phyloP scores from a whole-genome alignment of 2,329 filamentous ascomycete genomes.

The Lasiodiplodia sp. region DNA sequence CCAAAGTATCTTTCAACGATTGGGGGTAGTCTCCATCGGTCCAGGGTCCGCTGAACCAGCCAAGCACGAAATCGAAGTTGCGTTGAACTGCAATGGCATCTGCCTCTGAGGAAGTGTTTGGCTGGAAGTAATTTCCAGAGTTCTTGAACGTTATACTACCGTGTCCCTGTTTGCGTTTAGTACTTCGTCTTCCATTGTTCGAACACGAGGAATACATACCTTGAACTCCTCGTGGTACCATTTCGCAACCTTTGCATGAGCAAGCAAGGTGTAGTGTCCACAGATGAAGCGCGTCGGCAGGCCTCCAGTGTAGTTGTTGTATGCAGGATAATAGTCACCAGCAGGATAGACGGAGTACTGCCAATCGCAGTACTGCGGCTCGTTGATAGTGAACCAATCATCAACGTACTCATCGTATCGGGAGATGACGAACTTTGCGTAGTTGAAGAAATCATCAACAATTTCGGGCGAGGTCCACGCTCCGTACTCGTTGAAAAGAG shows the following conservation, averaged over 20 bases:
- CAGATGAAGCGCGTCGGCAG: constrained; percentile 52
- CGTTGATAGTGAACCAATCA: constrained; percentile 52
- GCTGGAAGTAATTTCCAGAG: constrained; percentile 51
- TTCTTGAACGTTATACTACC: constrained; percentile 55
- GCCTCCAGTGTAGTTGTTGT: constrained; percentile 51
- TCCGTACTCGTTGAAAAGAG: constrained; percentile 52
- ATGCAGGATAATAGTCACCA: constrained; percentile 55
- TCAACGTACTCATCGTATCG: constrained; percentile 51
- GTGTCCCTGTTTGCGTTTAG: not conserved
- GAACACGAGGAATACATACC: constrained; percentile 35
- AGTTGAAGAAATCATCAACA: constrained; percentile 52
- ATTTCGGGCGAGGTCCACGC: constrained; percentile 50
- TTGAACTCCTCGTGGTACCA: constrained; percentile 57
- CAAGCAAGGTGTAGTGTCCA: constrained; percentile 53
- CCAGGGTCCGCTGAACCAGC: constrained; percentile 58
- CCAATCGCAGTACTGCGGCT: constrained; percentile 58
- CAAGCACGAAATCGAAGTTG: constrained; percentile 52
- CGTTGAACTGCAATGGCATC: constrained; percentile 48
- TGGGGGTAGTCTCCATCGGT: constrained; percentile 53
- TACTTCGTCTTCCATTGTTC: not conserved
- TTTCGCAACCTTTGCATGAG: constrained; percentile 53
- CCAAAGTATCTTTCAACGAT: constrained; percentile 49
- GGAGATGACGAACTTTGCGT: constrained; percentile 52
- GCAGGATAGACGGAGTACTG: constrained; percentile 55
- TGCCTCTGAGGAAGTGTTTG: constrained; percentile 45